Conservation (phyloP, 1,284 basidiomycete species). For the Volvariella surrecta region DNA sequence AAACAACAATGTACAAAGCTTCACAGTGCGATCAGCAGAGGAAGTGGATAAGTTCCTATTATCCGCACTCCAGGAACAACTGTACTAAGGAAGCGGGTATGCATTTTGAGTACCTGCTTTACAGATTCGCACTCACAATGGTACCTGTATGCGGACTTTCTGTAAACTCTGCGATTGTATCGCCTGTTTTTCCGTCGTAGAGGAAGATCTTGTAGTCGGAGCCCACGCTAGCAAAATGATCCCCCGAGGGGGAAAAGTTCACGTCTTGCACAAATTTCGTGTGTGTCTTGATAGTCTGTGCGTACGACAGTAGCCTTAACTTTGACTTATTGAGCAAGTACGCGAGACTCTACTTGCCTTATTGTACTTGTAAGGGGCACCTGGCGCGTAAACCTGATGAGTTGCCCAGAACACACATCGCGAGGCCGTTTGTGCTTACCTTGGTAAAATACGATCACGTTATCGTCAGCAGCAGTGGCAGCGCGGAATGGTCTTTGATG, state of each 20-base stretch:
- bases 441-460: conserved; percentile 73
- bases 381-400: conserved; percentile 21
- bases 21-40: conserved; percentile 84
- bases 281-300: conserved; percentile 79
- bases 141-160: conserved; percentile 66
- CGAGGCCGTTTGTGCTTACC: conserved; percentile 40
- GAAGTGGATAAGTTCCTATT: conserved; percentile 72
- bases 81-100: conserved; percentile 43
- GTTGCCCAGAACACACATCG: background rate
- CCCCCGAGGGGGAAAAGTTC: conserved; percentile 74
- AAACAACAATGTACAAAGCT: conserved; percentile 55
- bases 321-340: background rate
- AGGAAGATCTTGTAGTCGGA: conserved; percentile 88
- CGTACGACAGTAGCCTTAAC: background rate
- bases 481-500: conserved; percentile 89
- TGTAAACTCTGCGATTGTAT: conserved; percentile 62
- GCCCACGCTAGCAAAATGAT: conserved; percentile 84
- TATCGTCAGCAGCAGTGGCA: conserved; percentile 82
- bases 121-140: conserved; percentile 46
- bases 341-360: conserved; percentile 43
- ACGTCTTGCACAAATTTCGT: conserved; percentile 94
- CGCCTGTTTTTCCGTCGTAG: conserved; percentile 89
- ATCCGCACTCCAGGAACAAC: conserved; percentile 70
- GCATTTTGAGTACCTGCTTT: background rate
- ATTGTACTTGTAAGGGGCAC: conserved; percentile 84